These are phyloP conservation scores for Phyllosticta paracitricarpa DNA, from an alignment of 2,329 filamentous ascomycete genomes.

Conservation along the genomic window DNA sequence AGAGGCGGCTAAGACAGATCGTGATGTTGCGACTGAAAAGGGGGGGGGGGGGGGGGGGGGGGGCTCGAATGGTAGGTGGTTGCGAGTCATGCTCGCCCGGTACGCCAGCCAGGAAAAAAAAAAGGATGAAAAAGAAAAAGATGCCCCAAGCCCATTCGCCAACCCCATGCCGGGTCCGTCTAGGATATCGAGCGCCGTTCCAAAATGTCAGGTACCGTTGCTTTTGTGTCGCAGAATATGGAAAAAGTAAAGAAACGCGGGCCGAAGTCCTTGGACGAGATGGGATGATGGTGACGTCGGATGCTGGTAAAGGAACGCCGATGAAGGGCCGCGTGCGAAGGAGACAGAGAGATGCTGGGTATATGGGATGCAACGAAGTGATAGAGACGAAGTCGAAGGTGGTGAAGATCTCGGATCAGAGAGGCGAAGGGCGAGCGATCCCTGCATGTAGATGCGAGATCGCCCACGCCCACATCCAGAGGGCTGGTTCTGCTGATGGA, in stretches of 20 bases:
- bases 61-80: neutral
- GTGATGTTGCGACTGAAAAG: neutral
- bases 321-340: neutral
- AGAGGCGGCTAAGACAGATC: neutral
- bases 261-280: conserved; percentile 13
- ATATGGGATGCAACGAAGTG: conserved; percentile 3
- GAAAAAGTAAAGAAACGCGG: conserved; percentile 10
- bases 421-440: neutral
- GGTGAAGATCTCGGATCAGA: conserved; percentile 5
- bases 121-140: neutral
- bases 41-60: neutral
- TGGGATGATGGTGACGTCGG: neutral
- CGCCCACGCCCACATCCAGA: conserved; percentile 3
- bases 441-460: conserved; percentile 8
- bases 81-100: neutral
- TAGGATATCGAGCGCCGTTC: conserved; percentile 11
- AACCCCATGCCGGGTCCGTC: conserved; percentile 6
- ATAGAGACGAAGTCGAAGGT: neutral
- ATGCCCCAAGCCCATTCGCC: conserved; percentile 10
- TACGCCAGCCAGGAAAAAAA: neutral
- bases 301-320: neutral
- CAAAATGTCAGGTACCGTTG: conserved; percentile 7
- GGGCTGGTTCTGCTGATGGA: conserved; percentile 3
- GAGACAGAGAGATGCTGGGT: neutral
- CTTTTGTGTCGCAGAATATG: conserved; percentile 9